Conservation (phyloP, 2,329 filamentous ascomycete genomes). For the Exophiala bonariae region DNA sequence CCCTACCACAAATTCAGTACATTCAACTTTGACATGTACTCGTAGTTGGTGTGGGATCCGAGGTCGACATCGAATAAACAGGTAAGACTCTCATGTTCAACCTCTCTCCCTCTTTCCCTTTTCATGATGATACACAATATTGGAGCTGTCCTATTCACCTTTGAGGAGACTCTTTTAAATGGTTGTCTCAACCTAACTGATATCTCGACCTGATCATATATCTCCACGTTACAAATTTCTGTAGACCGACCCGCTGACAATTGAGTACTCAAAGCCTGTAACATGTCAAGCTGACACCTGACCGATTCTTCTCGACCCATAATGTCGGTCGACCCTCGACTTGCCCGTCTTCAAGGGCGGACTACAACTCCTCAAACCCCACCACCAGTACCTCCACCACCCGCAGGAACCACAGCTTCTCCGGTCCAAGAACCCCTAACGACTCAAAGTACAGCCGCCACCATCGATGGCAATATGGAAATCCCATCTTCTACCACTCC, state of each 20-base stretch:
- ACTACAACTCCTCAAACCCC: constrained; percentile 38
- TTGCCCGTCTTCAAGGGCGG: constrained; percentile 47
- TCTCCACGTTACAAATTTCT: too few species aligned
- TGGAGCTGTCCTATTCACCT: constrained; percentile 34
- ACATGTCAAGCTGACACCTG: constrained; percentile 5
- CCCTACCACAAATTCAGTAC: too few species aligned
- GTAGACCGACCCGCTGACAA: too few species aligned
- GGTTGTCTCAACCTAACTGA: background rate
- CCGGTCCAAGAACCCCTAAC: constrained; percentile 5
- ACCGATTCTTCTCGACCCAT: constrained; percentile 8
- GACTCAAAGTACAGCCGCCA: background rate
- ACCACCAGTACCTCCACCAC: background rate
- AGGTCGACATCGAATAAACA: too few species aligned
- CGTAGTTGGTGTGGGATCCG: too few species aligned
- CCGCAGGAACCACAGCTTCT: constrained; percentile 16
- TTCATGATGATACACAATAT: constrained; percentile 33
- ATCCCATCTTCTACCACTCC: constrained; percentile 13
- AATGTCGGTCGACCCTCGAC: constrained; percentile 53
- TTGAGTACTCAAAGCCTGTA: background rate
- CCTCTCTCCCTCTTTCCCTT: background rate
- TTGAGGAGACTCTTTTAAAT: constrained; percentile 27
- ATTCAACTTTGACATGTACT: too few species aligned
- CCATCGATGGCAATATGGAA: constrained; percentile 22
- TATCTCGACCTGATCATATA: constrained; percentile 1
- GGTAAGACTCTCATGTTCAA: background rate